Evolutionary conservation across 495 filamentous ascomycete genomes (phyloP).

Genomic region (Trichocladium uniseriatum): DNA sequence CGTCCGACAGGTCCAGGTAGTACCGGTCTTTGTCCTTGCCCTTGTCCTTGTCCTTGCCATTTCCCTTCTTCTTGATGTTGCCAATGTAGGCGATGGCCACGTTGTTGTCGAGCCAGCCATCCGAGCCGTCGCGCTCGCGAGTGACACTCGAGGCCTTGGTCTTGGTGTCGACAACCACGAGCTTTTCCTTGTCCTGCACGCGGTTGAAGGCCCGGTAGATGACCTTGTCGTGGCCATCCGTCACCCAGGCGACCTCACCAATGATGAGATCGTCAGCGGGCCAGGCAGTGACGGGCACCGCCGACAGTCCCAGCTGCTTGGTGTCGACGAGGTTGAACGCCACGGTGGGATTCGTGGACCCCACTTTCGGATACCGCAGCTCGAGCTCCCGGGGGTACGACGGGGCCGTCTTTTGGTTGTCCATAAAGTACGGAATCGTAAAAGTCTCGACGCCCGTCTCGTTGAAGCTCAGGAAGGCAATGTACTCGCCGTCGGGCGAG

Average conservation of each 20-base stretch:
- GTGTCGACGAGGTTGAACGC: slow-evolving; percentile 40
- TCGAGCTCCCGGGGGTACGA: slow-evolving; percentile 43
- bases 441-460: slow-evolving; percentile 51
- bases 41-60: slow-evolving; percentile 8
- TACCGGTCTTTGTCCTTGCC: slow-evolving; percentile 21
- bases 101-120: slow-evolving; percentile 50
- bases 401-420: slow-evolving; percentile 35
- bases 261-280: slow-evolving; percentile 43
- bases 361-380: slow-evolving; percentile 49
- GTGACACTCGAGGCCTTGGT: slow-evolving; percentile 29
- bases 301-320: slow-evolving; percentile 21
- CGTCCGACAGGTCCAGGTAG: slow-evolving; percentile 49
- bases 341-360: slow-evolving; percentile 48
- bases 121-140: slow-evolving; percentile 43
- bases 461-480: slow-evolving; percentile 49
- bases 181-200: slow-evolving; percentile 47
- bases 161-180: slow-evolving; percentile 39
- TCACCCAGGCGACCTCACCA: slow-evolving; percentile 50
- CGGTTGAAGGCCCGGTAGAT: slow-evolving; percentile 49
- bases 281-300: slow-evolving; percentile 37
- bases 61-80: slow-evolving; percentile 13
- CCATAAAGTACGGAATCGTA: slow-evolving; percentile 50
- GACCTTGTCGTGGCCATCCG: slow-evolving; percentile 40
- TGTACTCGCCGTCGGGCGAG: slow-evolving; percentile 46
- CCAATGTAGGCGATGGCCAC: slow-evolving; percentile 41